A percentile compares a stretch with the other conserved stretches of the same genome.
Conservation (phyloP, 2,329 filamentous ascomycete species). For the Uncinocarpus reesii region DNA sequence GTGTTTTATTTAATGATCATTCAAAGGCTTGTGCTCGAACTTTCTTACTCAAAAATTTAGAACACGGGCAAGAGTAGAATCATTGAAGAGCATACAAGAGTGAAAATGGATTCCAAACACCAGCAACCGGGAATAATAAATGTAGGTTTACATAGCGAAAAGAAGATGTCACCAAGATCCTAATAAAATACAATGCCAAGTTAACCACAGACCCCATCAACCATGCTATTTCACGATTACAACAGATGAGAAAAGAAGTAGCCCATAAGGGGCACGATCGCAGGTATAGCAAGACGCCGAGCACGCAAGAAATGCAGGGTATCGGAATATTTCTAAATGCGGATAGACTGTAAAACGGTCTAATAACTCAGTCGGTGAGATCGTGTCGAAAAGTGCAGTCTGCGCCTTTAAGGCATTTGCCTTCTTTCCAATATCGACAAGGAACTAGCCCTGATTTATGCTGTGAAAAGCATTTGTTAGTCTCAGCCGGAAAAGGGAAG, state of each 20-base stretch:
- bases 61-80: no score
- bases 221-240: background rate
- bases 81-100: no score
- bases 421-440: slow-evolving; percentile 46
- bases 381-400: slow-evolving; percentile 44
- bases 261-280: background rate
- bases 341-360: background rate
- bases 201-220: background rate
- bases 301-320: slow-evolving; percentile 3
- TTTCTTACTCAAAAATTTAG: no score
- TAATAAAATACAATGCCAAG: background rate
- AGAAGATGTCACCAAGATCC: background rate
- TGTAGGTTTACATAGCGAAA: background rate
- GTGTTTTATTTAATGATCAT: no score
- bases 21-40: no score
- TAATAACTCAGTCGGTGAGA: slow-evolving; percentile 12
- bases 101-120: no score
- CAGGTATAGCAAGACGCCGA: slow-evolving; percentile 3
- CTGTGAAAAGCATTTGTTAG: slow-evolving; percentile 16
- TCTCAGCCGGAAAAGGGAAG: background rate
- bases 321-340: background rate
- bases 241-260: background rate
- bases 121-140: no score
- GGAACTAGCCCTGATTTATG: slow-evolving; percentile 38
- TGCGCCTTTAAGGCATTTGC: slow-evolving; percentile 45